Base-by-base conservation (phyloP, 2,329 filamentous ascomycete genomes). In the Penicillium sp. region DNA sequence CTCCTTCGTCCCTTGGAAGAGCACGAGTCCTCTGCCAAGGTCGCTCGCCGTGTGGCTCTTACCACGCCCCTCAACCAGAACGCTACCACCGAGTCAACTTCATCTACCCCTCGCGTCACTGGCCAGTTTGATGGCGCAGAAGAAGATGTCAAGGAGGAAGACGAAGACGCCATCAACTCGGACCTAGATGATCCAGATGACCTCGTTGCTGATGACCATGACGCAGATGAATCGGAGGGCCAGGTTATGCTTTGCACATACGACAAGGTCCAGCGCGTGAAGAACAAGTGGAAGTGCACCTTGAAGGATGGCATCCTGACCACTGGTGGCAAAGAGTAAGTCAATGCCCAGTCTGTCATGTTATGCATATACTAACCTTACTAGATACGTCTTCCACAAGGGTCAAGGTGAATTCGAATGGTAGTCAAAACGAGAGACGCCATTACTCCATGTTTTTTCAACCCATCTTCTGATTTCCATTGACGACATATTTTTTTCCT, bases 211-310 rank as follows among this genome's bases (percentile, higher is more conserved):
- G 91, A 94, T 25, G 90, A 93, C 25, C 91, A 94, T 34, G 92
- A 94, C 50, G 90, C 92, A 15, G 91, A 95, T 59, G 92, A 96
- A 43, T 85, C 87, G 36, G 84, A 89, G 63, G 87, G 88, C 1
- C 90, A 96, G 66, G 92, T 95, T 72, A 97, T 99, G 90, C 87
- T 99, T 40, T 99, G 94, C 80, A 97, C 96, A 73, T 99, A 99
- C 73, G 94, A 99, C 80, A 99, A 99, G 80, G 94, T 99, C 10
- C 93, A 97, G 78, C 85, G 94, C 47, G 94, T 97, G 69, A 99
- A 99, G 87, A 99, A 97, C 79, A 99, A 94, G 85, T 94, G 90
- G 90, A 99, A 99, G 89, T 99, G 94, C 78, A 92, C 91, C 1
- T 86, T 99, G 62, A 97, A 97, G 79, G 94, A 99, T 70, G 94